Percentiles rank a stretch among this genome's conserved stretches.
Conservation (phyloP, 176 grass and related monocot genomes). For the Saccharum spontaneum region DNA sequence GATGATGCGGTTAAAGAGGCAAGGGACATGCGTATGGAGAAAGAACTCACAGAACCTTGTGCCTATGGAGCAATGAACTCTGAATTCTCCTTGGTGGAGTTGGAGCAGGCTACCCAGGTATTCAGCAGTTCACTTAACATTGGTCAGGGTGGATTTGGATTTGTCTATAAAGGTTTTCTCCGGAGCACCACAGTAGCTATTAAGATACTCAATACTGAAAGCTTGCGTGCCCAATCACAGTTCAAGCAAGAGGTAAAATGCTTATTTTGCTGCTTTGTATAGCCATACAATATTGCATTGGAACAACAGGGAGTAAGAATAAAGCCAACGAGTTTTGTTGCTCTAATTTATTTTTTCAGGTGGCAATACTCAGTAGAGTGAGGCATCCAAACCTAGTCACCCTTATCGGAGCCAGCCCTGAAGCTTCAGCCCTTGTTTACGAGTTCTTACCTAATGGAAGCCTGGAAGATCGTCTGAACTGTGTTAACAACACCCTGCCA, state of each 20-base stretch:
- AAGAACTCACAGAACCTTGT: constrained; percentile 5
- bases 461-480: constrained; percentile 52
- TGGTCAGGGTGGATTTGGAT: constrained; percentile 62
- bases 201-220: constrained; percentile 58
- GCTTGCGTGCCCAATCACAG: constrained; percentile 49
- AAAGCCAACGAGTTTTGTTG: not conserved
- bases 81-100: constrained; percentile 51
- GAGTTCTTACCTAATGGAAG: constrained; percentile 68
- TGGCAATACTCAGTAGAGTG: constrained; percentile 53
- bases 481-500: constrained; percentile 40
- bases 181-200: constrained; percentile 58
- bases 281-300: not conserved
- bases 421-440: constrained; percentile 51
- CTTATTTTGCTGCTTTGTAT: not conserved
- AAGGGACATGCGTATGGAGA: constrained; percentile 31
- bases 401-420: constrained; percentile 46
- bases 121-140: constrained; percentile 52
- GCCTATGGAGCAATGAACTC: constrained; percentile 21
- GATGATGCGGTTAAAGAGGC: constrained; percentile 42
- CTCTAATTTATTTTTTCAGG: constrained; percentile 34
- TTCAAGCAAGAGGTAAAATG: constrained; percentile 66
- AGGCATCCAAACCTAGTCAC: constrained; percentile 71
- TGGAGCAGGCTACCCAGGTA: constrained; percentile 58
- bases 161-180: constrained; percentile 62
- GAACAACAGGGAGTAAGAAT: not conserved